Evolutionary conservation across 176 grass and related monocot genomes (phyloP), one percentile per base, ranked within the genome.

Genomic region (Paspalum notatum): DNA sequence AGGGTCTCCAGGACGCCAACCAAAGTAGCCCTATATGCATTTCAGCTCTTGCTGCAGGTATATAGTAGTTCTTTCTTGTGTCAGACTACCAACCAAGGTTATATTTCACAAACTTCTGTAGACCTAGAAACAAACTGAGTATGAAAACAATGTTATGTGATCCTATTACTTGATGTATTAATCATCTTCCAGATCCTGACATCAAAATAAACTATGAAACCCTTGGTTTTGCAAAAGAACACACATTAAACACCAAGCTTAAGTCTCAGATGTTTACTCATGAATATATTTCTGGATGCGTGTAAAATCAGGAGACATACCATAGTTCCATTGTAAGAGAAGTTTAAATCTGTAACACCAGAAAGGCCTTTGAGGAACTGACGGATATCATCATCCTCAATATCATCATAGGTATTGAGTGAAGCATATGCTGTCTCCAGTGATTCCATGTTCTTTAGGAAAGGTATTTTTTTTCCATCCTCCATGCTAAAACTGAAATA

Each of bases 391-490:
- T 25, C 47, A 27, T 20, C 8, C 12, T 2, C 0, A 0, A 12
- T 8, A 42, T 6, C 11, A 13, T 1, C 4, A 13, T 15, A 0
- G 1, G 2, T 27, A 13, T 0, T 0, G 25, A 66, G 2, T 71
- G 13, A 44, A 39, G 55, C 12, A 21, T 16, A 65, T 18, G 57
- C 75, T 16, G 16, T 79, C 58, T 38, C 17, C 18, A 79, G 24
- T 12, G 75, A 85, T 38, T 4, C 12, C 12, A 72, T 38, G 38
- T 79, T 63, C 5, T 44, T 45, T 17, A 79, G 56, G n/a, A 22
- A 52, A 38, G 75, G 75, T 44, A 53, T 12, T 5, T 0, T 45
- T 21, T 4, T 7, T 0, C 0, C 0, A 32, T 32, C 32, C 32
- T 32, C 32, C 32, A 32, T 8, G 38, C 7, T 8, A 1, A 48